A percentile compares a stretch with the other conserved stretches of the same genome.
phyloP scores from a whole-genome alignment of 805 yeast genomes.

The Ogataea trehaloabstinens region DNA sequence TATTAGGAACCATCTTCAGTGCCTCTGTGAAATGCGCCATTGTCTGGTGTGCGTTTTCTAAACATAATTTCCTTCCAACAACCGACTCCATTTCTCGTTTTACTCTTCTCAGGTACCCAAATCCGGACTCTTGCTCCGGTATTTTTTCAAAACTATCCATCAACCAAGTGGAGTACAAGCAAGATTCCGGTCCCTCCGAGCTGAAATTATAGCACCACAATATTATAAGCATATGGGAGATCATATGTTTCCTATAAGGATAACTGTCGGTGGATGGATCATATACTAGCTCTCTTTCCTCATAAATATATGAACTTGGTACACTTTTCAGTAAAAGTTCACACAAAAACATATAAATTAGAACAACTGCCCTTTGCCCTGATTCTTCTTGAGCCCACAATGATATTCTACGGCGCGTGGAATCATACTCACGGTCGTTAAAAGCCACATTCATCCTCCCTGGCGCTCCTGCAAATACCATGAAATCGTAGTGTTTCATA shows the following conservation, averaged over 20 bases:
- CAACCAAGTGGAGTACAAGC: slow-evolving; percentile 20
- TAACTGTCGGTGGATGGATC: slow-evolving; percentile 31
- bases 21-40: slow-evolving; percentile 28
- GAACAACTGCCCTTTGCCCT: slow-evolving; percentile 48
- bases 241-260: slow-evolving; percentile 31
- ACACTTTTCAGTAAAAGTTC: slow-evolving; percentile 17
- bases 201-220: slow-evolving; percentile 48
- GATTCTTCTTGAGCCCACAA: slow-evolving; percentile 42
- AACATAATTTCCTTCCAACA: slow-evolving; percentile 14
- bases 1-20: slow-evolving; percentile 36
- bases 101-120: slow-evolving; percentile 45
- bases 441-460: slow-evolving; percentile 61
- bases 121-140: slow-evolving; percentile 45
- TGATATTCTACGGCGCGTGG: slow-evolving; percentile 42
- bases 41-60: neutral
- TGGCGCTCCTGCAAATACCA: slow-evolving; percentile 73
- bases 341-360: slow-evolving; percentile 46
- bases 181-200: slow-evolving; percentile 46
- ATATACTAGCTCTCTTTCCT: slow-evolving; percentile 26
- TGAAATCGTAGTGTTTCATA: slow-evolving; percentile 66
- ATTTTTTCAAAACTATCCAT: slow-evolving; percentile 6
- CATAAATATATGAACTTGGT: slow-evolving; percentile 7
- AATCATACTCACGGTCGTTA: slow-evolving; percentile 46
- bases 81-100: slow-evolving; percentile 33
- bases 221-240: slow-evolving; percentile 34